Evolutionary conservation across 2,329 filamentous ascomycete genomes (phyloP).

Genomic region (Metarhizium robertsii): DNA sequence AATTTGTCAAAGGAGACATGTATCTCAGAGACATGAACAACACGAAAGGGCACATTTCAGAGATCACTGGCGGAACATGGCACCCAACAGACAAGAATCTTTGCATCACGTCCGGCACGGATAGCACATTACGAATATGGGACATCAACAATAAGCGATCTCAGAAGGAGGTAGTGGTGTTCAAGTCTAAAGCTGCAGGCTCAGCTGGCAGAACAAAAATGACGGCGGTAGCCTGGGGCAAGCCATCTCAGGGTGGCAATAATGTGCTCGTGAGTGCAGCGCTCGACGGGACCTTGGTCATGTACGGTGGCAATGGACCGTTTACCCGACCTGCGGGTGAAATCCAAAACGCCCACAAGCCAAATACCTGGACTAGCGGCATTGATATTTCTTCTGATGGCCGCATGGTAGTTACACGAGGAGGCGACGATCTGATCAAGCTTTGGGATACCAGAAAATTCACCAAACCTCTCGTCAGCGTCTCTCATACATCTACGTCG

Average conservation of each 20-base stretch:
- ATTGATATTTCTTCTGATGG: constrained; percentile 88
- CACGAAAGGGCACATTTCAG: constrained; percentile 92
- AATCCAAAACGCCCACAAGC: constrained; percentile 71
- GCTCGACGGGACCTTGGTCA: constrained; percentile 79
- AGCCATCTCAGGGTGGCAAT: constrained; percentile 63
- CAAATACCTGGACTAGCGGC: constrained; percentile 84
- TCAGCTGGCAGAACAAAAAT: constrained; percentile 86
- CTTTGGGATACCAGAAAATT: constrained; percentile 96
- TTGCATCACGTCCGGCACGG: constrained; percentile 84
- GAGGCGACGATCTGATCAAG: constrained; percentile 88
- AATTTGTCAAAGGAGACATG: constrained; percentile 98
- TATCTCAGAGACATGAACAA: constrained; percentile 96
- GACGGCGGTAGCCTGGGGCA: constrained; percentile 85
- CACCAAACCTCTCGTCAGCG: constrained; percentile 75
- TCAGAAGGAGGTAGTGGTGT: constrained; percentile 89
- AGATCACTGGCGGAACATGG: constrained; percentile 84
- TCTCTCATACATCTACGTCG: constrained; percentile 72
- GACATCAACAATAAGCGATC: constrained; percentile 84
- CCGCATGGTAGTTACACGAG: constrained; percentile 79
- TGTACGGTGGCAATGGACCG: constrained; percentile 87
- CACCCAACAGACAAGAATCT: constrained; percentile 77
- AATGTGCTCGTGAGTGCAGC: constrained; percentile 75
- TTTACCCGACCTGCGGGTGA: constrained; percentile 75
- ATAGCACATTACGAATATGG: constrained; percentile 95
- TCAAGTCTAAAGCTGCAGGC: constrained; percentile 85